Conservation (phyloP, 805 yeast species). For the Candida succiphila region DNA sequence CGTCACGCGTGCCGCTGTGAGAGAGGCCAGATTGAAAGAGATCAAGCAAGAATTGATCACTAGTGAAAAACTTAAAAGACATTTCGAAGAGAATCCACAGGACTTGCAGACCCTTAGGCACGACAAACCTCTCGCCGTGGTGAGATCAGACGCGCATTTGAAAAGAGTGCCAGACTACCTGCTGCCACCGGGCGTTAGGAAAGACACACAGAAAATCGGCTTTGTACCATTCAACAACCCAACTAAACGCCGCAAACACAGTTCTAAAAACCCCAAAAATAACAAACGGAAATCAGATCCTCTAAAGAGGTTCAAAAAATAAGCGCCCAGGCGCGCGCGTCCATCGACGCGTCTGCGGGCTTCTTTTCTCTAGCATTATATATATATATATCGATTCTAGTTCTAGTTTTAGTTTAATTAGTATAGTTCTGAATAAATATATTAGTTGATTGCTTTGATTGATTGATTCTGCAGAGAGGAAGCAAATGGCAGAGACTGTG, state of each 20-base stretch:
- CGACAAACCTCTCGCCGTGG: conserved; percentile 78
- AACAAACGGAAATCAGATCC: conserved; percentile 39
- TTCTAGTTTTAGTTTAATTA: too few relatives aligned
- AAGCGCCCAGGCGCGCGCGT: too few relatives aligned
- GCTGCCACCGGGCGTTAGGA: conserved; percentile 69
- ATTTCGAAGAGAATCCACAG: conserved; percentile 95
- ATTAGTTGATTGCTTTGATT: too few relatives aligned
- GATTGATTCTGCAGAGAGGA: too few relatives aligned
- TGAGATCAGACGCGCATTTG: conserved; percentile 75
- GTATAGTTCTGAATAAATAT: too few relatives aligned
- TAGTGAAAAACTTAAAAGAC: conserved; percentile 84
- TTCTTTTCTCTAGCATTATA: too few relatives aligned
- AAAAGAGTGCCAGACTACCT: conserved; percentile 90
- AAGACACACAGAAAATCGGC: conserved; percentile 44
- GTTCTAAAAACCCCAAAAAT: conserved; percentile 19
- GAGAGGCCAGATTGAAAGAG: conserved; percentile 91
- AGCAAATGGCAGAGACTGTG: conserved; percentile 13
- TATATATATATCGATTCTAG: too few relatives aligned
- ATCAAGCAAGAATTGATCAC: conserved; percentile 78
- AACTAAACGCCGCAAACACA: conserved; percentile 25
- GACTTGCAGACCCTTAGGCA: conserved; percentile 85
- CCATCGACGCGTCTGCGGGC: too few relatives aligned
- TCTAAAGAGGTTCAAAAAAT: conserved; percentile 30
- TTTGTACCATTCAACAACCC: conserved; percentile 65
- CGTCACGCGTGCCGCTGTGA: conserved; percentile 77